A percentile compares a stretch with the other conserved stretches of the same genome.
Evolutionary conservation across 2,329 filamentous ascomycete genomes (phyloP).

Genomic region (Thielaviopsis musarum): DNA sequence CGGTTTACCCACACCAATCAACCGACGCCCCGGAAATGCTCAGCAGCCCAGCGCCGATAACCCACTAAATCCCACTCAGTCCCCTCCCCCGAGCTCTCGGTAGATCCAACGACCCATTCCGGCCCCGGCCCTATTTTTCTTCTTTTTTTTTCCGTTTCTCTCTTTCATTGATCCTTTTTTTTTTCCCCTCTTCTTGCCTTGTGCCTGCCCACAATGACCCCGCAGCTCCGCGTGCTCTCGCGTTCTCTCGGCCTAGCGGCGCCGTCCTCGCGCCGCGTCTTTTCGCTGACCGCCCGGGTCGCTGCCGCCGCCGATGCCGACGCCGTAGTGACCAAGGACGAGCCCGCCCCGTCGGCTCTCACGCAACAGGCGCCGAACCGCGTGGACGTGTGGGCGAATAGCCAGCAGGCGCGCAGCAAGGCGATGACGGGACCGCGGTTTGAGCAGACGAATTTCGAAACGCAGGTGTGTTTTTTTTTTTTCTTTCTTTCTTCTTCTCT

Average conservation of each 20-base stretch:
- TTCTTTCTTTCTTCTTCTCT: background rate
- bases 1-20: background rate
- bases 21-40: background rate
- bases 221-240: background rate
- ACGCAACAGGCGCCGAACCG: conserved; percentile 73
- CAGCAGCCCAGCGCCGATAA: background rate
- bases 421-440: conserved; percentile 93
- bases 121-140: background rate
- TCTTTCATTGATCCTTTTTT: background rate
- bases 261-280: conserved; percentile 10
- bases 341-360: conserved; percentile 28
- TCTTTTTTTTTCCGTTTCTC: background rate
- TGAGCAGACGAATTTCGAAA: conserved; percentile 86
- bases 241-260: background rate
- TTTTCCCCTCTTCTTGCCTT: background rate
- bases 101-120: background rate
- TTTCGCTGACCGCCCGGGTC: background rate
- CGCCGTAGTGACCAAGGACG: conserved; percentile 12
- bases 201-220: background rate
- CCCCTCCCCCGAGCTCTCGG: background rate
- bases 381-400: conserved; percentile 62
- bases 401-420: conserved; percentile 61
- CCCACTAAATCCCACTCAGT: background rate
- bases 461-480: conserved; percentile 53
- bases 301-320: background rate